Percentiles rank a stretch among this genome's conserved stretches.
Evolutionary conservation across 352 stramenopile species (phyloP).

Genomic region (Globisporangium solare): DNA sequence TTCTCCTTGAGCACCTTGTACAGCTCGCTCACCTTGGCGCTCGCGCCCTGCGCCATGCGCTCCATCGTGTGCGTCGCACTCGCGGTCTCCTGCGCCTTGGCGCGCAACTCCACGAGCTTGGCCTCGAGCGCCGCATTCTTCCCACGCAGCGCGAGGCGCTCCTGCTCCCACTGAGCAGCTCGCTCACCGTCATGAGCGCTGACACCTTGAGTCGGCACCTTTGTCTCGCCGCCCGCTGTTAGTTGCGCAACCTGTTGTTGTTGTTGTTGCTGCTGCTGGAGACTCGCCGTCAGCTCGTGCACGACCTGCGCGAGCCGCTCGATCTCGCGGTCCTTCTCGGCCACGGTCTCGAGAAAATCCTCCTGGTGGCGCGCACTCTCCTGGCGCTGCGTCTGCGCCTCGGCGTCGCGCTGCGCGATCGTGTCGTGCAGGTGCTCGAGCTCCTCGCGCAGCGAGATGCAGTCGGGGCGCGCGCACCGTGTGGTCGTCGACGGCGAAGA

Average conservation of each 20-base stretch:
- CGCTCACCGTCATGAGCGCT: background rate
- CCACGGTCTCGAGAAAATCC: too few relatives aligned
- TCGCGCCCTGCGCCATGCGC: slow-evolving; percentile 34
- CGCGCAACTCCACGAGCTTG: slow-evolving; percentile 33
- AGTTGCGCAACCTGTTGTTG: background rate
- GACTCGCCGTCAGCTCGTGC: background rate
- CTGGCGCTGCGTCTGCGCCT: slow-evolving; percentile 15
- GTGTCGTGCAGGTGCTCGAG: slow-evolving; percentile 67
- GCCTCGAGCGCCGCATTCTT: slow-evolving; percentile 36
- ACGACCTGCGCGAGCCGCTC: slow-evolving; percentile 17
- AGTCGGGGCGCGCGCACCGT: slow-evolving; percentile 50
- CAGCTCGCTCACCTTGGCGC: slow-evolving; percentile 52
- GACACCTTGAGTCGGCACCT: background rate
- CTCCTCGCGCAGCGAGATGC: slow-evolving; percentile 60
- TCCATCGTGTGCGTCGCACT: slow-evolving; percentile 30
- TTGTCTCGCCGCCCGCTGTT: background rate
- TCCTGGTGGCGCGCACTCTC: too few relatives aligned
- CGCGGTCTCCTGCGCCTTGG: slow-evolving; percentile 12
- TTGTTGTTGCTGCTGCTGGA: background rate
- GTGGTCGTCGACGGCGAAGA: background rate
- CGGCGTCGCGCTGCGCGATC: slow-evolving; percentile 30
- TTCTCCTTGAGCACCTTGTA: slow-evolving; percentile 65
- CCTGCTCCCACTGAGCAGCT: background rate
- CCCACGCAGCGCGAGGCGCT: slow-evolving; percentile 18
- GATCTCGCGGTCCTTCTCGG: slow-evolving; percentile 27